Percentiles rank a stretch among this genome's conserved stretches.
phyloP scores from a whole-genome alignment of 176 grass and related monocot species.

The Rhynchospora breviuscula region DNA sequence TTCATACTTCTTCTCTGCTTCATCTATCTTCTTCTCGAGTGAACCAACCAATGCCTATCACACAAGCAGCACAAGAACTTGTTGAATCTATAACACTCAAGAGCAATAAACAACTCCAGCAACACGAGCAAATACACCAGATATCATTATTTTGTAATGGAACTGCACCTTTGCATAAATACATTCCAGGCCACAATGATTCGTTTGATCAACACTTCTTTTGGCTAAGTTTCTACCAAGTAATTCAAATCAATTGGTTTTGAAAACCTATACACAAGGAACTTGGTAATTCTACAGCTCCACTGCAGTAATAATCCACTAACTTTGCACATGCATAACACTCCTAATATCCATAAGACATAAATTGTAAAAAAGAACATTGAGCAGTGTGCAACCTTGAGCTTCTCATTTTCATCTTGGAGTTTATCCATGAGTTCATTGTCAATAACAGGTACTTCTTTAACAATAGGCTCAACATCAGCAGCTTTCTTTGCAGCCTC shows the following conservation, averaged over 20 bases:
- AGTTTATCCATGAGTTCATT: slow-evolving; percentile 80
- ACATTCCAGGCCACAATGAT: background rate
- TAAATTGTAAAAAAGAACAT: background rate
- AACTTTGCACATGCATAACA: background rate
- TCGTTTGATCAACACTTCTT: background rate
- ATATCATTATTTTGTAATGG: background rate
- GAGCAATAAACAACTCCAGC: background rate
- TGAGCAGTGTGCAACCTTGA: slow-evolving; percentile 56
- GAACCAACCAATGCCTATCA: slow-evolving; percentile 72
- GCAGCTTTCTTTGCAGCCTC: slow-evolving; percentile 55
- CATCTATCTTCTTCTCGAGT: slow-evolving; percentile 87
- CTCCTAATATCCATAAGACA: background rate
- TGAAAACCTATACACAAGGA: background rate
- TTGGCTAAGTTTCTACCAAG: background rate
- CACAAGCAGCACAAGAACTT: background rate
- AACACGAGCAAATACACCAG: background rate
- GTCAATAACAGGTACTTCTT: slow-evolving; percentile 91
- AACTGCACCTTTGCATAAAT: background rate
- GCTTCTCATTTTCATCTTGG: slow-evolving; percentile 87
- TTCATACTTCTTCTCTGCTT: slow-evolving; percentile 86
- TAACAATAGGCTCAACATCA: slow-evolving; percentile 68
- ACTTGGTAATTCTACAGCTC: background rate
- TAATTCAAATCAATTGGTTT: background rate
- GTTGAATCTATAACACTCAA: background rate
- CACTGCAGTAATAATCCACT: no score